Evolutionary conservation across 352 stramenopile genomes (phyloP), one percentile per base, ranked within the genome.

Genomic region (Pythium aristosporum): DNA sequence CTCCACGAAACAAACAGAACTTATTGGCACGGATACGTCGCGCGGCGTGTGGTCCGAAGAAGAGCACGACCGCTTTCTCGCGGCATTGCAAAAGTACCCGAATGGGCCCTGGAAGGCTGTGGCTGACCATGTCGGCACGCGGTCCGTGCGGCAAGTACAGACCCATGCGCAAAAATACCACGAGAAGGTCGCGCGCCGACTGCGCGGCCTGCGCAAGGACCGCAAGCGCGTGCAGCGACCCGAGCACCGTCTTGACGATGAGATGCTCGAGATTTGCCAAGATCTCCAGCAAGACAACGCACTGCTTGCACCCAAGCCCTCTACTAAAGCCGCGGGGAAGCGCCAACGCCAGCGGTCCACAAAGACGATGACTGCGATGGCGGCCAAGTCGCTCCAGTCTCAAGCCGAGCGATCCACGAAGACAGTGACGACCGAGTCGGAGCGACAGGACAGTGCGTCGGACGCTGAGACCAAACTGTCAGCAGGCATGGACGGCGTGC

Each of bases 41-140:
- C 46, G 57, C 10, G 57, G 57, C 9, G 46, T 65, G 15, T 72
- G 65, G 65, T 59, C 58, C 25, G 21, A 56, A 36, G 50, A 57
- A 7, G 65, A 72, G 32, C 65, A 72, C 21, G 65, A 72, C 16
- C 43, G 32, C 15, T 72, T 72, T 34, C 50, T 72, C 25, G 49
- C 63, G 9, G 65, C 59, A 1, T 49, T 58, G 1, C 20, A 61
- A 13, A 23, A 44, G 28, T 72, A 55, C 52, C 65, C 65, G 7
- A 51, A 59, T n/a, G 59, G 59, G 9, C 59, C 59, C 4, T 66
- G 59, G 59, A 58, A 59, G 20, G 18, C 18, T 5, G 50, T 66
- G 20, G 50, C 59, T 13, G 49, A 52, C 5, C 50, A 60, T 30
- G 41, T 66, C 12, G 59, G 59, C 30, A 66, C 59, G 48, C 59